A percentile compares a stretch with the other conserved stretches of the same genome.
phyloP scores from a whole-genome alignment of 768 basidiomycete genomes.

The Phaeolepiota aurea region DNA sequence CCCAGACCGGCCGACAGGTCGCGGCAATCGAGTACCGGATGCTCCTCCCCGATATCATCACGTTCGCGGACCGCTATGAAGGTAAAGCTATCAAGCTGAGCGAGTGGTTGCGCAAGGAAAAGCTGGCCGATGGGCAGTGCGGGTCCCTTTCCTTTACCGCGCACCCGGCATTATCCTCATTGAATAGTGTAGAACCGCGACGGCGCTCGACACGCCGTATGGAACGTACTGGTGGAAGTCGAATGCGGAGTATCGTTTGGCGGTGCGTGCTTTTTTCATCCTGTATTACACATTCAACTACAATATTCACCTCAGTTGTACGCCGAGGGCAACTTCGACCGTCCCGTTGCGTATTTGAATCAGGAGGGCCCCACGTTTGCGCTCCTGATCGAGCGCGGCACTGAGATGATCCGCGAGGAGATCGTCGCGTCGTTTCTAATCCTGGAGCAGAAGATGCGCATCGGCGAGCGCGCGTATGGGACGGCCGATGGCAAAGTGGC shows the following conservation, averaged over 20 bases:
- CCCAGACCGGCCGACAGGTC: conserved; percentile 9
- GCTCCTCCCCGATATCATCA: conserved; percentile 14
- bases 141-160: conserved; percentile 1
- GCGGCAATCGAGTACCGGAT: conserved; percentile 10
- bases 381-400: conserved; percentile 7
- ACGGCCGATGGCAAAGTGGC: background rate
- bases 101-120: conserved; percentile 12
- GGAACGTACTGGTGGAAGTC: background rate
- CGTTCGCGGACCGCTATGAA: conserved; percentile 10
- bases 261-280: conserved; percentile 5
- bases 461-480: background rate
- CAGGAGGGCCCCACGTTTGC: conserved; percentile 4
- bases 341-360: conserved; percentile 10
- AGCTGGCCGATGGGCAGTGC: conserved; percentile 10
- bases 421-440: conserved; percentile 13
- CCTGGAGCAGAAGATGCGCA: conserved; percentile 9
- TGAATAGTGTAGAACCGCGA: background rate
- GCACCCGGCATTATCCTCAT: too few relatives aligned
- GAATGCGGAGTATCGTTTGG: conserved; percentile 2
- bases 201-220: conserved; percentile 3
- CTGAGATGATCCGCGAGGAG: conserved; percentile 9
- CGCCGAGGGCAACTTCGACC: conserved; percentile 6
- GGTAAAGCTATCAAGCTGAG: conserved; percentile 13
- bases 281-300: background rate
- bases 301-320: conserved; percentile 7